A percentile compares a stretch with the other conserved stretches of the same genome.
phyloP scores from a whole-genome alignment of 768 basidiomycete species.

The Phaffia australis region DNA sequence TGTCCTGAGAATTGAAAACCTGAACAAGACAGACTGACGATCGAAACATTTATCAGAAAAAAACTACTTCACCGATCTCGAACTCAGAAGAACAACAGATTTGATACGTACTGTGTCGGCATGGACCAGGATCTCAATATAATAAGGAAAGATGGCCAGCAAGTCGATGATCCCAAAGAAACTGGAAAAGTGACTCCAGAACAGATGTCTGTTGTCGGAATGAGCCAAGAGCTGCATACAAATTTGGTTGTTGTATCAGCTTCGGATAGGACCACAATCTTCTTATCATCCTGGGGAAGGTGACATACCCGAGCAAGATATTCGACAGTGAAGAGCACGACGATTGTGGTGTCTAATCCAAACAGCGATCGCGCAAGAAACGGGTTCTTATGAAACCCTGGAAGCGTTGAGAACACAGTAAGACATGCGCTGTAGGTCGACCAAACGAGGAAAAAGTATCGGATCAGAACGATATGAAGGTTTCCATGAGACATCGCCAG shows the following conservation, averaged over 20 bases:
- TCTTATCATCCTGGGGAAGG: background rate
- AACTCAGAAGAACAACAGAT: background rate
- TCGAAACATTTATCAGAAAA: background rate
- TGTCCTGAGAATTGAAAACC: conserved; percentile 82
- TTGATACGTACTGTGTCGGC: conserved; percentile 65
- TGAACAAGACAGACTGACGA: conserved; percentile 63
- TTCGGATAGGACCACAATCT: background rate
- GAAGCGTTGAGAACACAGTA: conserved; percentile 38
- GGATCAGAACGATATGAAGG: background rate
- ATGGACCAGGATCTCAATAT: conserved; percentile 67
- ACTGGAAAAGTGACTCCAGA: conserved; percentile 34
- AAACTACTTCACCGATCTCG: background rate
- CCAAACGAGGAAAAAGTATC: background rate
- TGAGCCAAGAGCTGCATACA: conserved; percentile 43
- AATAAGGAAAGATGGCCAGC: conserved; percentile 76
- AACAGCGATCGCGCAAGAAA: conserved; percentile 67
- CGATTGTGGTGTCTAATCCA: conserved; percentile 72
- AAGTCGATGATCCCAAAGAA: conserved; percentile 77
- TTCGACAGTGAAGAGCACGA: conserved; percentile 76
- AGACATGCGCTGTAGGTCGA: conserved; percentile 33
- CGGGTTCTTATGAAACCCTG: conserved; percentile 37
- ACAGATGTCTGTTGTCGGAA: conserved; percentile 59
- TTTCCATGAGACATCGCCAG: background rate
- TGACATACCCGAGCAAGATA: conserved; percentile 34
- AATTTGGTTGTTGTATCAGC: too few species aligned